Base-by-base conservation (phyloP, 176 grass and related monocot genomes). In the Urochloa ruziziensis region DNA sequence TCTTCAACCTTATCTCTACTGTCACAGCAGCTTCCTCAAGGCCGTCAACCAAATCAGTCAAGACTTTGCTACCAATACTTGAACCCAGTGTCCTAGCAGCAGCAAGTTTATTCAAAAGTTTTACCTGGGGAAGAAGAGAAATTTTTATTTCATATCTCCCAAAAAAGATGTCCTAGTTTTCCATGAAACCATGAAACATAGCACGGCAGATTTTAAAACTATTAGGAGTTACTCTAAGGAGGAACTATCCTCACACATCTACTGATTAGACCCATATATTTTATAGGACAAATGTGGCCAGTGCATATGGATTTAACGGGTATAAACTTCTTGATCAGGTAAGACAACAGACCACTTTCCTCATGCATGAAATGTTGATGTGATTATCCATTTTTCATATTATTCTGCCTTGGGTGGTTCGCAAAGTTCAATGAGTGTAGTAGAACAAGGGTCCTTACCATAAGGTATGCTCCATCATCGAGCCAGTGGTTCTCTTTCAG, bases 51-150 rank as follows among this genome's bases (percentile, higher is more conserved):
- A 99, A 83, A 87, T 96, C 81, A 75, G 91, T 99, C 88, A 99
- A 94, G 86, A 87, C 75, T 90, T 90, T 77, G 81, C 91, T 92
- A 56, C 85, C 89, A 53, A 36, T 27, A 49, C 86, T 85, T 84
- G 91, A 88, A 83, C 86, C 90, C 73, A 77, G 88, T 85, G 88
- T 72, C 92, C 83, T 91, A 43, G 89, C 77, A 25, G 87, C 85
- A 80, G 91, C 96, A 80, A 98, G 93, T 88, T 92, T 96, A 87
- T 99, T 99, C 83, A 96, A 78, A 85, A 99, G 91, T 90, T 99
- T 96, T 36, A 99, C 96, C 93, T 99, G 80, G 63, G 70, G 54
- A 51, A 73, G 61, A 23, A 77, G 29, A 24, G 47, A 74, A 21
- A 8, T 67, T 39, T 70, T 18, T 53, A 37, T 47, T 0, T 19